Percentiles rank a stretch among this genome's conserved stretches.
These are phyloP conservation scores for Colletotrichum falcatum DNA, from an alignment of 2,329 filamentous ascomycete genomes.

Conservation along the genomic window DNA sequence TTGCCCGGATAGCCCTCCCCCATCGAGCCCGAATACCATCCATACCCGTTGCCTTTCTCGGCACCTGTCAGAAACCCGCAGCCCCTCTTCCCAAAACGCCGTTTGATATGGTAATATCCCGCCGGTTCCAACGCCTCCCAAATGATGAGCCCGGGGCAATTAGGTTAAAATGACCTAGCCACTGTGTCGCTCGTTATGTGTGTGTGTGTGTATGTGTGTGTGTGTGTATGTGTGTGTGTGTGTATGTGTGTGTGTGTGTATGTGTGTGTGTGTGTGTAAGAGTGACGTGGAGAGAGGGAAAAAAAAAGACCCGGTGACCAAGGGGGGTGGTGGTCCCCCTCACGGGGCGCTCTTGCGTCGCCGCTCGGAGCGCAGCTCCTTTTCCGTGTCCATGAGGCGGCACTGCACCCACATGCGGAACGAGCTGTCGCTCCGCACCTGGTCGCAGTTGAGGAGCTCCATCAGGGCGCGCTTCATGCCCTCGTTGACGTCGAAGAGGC, in stretches of 20 bases:
- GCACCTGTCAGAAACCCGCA: conserved; percentile 8
- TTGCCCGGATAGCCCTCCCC: not conserved
- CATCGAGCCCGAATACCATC: not conserved
- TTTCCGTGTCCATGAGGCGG: conserved; percentile 70
- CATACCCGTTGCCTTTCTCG: conserved; percentile 4
- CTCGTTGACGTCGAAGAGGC: conserved; percentile 68
- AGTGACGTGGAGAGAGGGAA: no score
- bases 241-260: not conserved
- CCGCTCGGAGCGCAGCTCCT: conserved; percentile 66
- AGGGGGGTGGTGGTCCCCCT: not conserved
- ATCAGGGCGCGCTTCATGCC: conserved; percentile 71
- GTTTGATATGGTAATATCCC: conserved; percentile 8
- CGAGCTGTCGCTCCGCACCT: conserved; percentile 62
- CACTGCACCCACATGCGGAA: conserved; percentile 71
- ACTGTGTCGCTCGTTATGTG: not conserved
- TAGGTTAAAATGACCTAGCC: conserved; percentile 11
- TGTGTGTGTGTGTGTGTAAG: not conserved
- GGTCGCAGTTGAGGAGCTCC: conserved; percentile 70
- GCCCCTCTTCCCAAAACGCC: conserved; percentile 21
- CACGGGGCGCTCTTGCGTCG: conserved; percentile 50
- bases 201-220: no score
- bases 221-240: not conserved
- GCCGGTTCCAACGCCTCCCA: conserved; percentile 5
- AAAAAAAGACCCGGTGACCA: not conserved
- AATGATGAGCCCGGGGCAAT: conserved; percentile 2